Evolutionary conservation across 805 yeast genomes (phyloP), one percentile per base, ranked within the genome.

Genomic region (Yamadazyma paraphyllophila): DNA sequence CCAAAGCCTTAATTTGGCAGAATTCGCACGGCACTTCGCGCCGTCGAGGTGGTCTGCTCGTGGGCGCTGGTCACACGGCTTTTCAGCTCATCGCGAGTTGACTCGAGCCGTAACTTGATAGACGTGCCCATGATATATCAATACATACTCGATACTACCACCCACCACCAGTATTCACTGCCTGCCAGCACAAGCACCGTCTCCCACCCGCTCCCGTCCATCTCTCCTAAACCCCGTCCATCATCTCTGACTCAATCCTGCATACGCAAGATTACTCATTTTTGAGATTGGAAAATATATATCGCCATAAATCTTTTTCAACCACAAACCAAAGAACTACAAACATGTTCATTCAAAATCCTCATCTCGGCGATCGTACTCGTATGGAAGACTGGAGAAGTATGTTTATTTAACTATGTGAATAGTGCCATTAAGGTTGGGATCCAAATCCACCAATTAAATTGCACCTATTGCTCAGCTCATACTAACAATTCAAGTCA

Each of bases 341-440:
- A 14, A 40, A 14, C 33, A 89, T 89, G 96, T 90, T 88, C 77
- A 82, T 88, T 60, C 78, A 84, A 59, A 90, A 90, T 75, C 85
- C 84, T 27, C 78, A 88, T 65, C 76, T 83, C 44, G 97, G 97
- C 45, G 96, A 90, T 69, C 80, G 95, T 63, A 62, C 79, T 50
- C 79, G 92, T 51, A 63, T 83, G 60, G 77, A 72, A 55, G 77
- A 72, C 61, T 70, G 76, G 76, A 70, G 77, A 69, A 63, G 76
- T 71, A 70, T 58, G 76, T 71, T 43, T 25, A n/a, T 30, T 36
- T 20, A 4, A 20, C 6, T 6, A 4, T 20, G 24, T 20, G 24
- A 20, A 20, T 6, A 20, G 6, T 20, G 24, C 7, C 31, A 29
- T 26, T 8, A 26, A 26, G 10, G 10, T 10, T 10, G 10, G 13